phyloP scores from a whole-genome alignment of 2,329 filamentous ascomycete genomes.

The Colletotrichum shisoi region DNA sequence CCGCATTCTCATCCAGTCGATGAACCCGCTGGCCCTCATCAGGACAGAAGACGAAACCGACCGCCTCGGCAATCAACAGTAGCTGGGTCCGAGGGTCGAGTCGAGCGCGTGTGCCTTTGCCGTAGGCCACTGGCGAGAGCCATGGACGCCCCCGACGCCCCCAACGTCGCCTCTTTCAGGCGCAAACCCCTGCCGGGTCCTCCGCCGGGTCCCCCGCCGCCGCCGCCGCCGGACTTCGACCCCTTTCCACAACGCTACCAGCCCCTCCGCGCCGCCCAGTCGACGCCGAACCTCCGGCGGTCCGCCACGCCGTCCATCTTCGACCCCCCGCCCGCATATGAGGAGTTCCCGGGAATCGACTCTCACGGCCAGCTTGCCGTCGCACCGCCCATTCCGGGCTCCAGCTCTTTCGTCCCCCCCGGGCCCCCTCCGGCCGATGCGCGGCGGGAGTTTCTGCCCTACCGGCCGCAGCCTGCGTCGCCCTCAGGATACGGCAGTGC shows the following conservation, averaged over 20 bases:
- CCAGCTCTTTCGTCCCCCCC: not conserved
- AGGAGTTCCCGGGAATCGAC: conserved; percentile 31
- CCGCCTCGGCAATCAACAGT: conserved; percentile 1
- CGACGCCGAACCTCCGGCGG: conserved; percentile 35
- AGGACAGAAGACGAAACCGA: not conserved
- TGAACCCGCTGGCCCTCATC: not conserved
- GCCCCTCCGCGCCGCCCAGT: conserved; percentile 27
- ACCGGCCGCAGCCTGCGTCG: not conserved
- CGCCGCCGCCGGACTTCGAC: conserved; percentile 35
- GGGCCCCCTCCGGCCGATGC: not conserved
- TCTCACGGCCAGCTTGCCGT: conserved; percentile 20
- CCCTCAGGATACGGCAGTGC: not conserved
- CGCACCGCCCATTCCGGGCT: not conserved
- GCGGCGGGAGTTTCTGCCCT: not conserved
- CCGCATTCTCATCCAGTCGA: not conserved
- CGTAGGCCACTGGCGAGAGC: conserved; percentile 12
- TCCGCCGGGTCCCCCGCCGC: conserved; percentile 33
- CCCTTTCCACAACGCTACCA: conserved; percentile 30
- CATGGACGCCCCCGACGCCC: conserved; percentile 26
- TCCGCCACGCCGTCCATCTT: conserved; percentile 13
- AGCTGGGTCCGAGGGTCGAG: not conserved
- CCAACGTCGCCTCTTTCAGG: not conserved
- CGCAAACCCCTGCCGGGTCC: conserved; percentile 37
- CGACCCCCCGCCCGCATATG: conserved; percentile 29
- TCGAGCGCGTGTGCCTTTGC: not conserved